These are phyloP conservation scores for Lepidium didymum DNA, from an alignment of 345 rosid genomes.

Conservation along the genomic window DNA sequence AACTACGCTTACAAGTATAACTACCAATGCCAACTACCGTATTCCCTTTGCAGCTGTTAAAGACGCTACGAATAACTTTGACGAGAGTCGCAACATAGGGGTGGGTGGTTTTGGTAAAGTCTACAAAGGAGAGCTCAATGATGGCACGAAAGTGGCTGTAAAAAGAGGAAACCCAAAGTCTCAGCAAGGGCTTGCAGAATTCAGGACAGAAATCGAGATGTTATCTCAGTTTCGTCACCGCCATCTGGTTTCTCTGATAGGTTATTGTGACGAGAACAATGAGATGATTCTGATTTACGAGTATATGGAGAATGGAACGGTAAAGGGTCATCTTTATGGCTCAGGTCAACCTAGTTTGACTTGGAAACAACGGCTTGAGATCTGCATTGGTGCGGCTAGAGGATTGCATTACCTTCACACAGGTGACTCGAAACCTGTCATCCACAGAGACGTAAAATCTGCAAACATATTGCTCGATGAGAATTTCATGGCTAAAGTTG, in stretches of 20 bases:
- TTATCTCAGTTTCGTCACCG: slow-evolving; percentile 47
- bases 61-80: slow-evolving; percentile 42
- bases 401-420: slow-evolving; percentile 45
- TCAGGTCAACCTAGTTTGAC: slow-evolving; percentile 30
- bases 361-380: slow-evolving; percentile 41
- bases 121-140: slow-evolving; percentile 41
- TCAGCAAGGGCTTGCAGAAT: slow-evolving; percentile 45
- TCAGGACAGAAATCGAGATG: slow-evolving; percentile 50
- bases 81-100: slow-evolving; percentile 34
- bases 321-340: slow-evolving; percentile 36
- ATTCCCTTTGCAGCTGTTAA: slow-evolving; percentile 39
- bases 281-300: slow-evolving; percentile 52
- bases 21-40: slow-evolving; percentile 33
- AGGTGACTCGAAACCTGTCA: slow-evolving; percentile 33
- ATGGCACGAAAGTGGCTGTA: slow-evolving; percentile 42
- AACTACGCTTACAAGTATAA: slow-evolving; percentile 23
- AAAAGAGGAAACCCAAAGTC: slow-evolving; percentile 45
- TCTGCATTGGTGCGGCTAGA: slow-evolving; percentile 39
- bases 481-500: slow-evolving; percentile 40
- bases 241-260: slow-evolving; percentile 46
- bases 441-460: slow-evolving; percentile 40
- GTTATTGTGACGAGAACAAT: slow-evolving; percentile 38
- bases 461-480: slow-evolving; percentile 40
- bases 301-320: slow-evolving; percentile 42
- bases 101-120: slow-evolving; percentile 50